These are phyloP conservation scores for Lactuca saligna DNA, from an alignment of 129 eudicot species.

Conservation along the genomic window DNA sequence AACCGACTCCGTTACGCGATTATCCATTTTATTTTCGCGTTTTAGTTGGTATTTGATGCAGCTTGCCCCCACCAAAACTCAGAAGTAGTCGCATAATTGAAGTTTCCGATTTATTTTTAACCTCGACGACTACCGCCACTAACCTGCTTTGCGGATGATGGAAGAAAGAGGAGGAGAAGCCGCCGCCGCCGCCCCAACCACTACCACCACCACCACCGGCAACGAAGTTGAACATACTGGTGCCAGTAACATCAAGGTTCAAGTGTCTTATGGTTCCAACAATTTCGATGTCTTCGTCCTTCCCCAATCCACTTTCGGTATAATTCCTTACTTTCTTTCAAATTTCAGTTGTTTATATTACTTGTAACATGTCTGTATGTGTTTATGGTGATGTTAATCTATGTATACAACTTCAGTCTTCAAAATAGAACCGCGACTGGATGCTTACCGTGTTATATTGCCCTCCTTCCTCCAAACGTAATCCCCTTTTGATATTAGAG, in stretches of 20 bases:
- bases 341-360: neutral
- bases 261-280: conserved; percentile 47
- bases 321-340: neutral
- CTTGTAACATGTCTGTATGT: conserved; percentile 9
- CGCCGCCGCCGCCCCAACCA: conserved; percentile 2
- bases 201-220: conserved; percentile 5
- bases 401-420: conserved; percentile 4
- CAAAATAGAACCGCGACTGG: neutral
- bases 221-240: conserved; percentile 16
- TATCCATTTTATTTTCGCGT: neutral
- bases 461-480: neutral
- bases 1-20: neutral
- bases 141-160: conserved; percentile 13
- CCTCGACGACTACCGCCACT: neutral
- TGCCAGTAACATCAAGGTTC: conserved; percentile 36
- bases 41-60: no score
- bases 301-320: conserved; percentile 63
- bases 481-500: neutral
- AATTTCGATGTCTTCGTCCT: conserved; percentile 38
- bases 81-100: neutral
- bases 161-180: conserved; percentile 22
- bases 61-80: neutral
- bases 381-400: conserved; percentile 3
- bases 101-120: neutral
- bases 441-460: neutral